Evolutionary conservation across 139 green algal species (phyloP).

Genomic region (Zygnema cylindricum): DNA sequence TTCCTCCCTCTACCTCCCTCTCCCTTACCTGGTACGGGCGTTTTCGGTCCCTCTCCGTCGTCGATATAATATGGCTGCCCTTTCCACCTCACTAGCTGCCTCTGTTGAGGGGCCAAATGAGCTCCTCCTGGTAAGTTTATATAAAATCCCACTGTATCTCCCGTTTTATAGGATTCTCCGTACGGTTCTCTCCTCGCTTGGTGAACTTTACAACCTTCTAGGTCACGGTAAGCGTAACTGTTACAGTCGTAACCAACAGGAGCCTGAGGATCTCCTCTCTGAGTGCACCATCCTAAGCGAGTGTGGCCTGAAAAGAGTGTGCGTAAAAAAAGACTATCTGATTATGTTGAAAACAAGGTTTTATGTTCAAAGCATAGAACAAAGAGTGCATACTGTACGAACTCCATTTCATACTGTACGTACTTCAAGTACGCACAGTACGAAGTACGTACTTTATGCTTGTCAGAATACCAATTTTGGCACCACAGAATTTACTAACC

Average conservation of each 20-base stretch:
- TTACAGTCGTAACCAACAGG: conserved; percentile 65
- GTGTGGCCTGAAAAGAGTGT: conserved; percentile 59
- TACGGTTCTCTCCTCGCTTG: conserved; percentile 51
- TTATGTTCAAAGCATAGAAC: too few relatives aligned
- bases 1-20: neutral
- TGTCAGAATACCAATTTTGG: too few relatives aligned
- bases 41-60: neutral
- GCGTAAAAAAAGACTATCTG: too few relatives aligned
- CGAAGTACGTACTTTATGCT: too few relatives aligned
- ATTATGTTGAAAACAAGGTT: too few relatives aligned
- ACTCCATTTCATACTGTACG: too few relatives aligned
- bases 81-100: conserved; percentile 30
- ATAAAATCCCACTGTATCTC: conserved; percentile 72
- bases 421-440: too few relatives aligned
- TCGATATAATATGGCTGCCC: conserved; percentile 33
- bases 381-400: too few relatives aligned
- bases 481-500: too few relatives aligned
- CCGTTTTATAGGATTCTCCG: conserved; percentile 52
- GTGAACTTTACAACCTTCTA: conserved; percentile 65
- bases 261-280: conserved; percentile 62
- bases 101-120: conserved; percentile 13
- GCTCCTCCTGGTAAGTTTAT: conserved; percentile 72
- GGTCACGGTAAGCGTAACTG: conserved; percentile 65
- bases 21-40: conserved; percentile 46
- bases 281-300: conserved; percentile 62